Evolutionary conservation across 2,329 filamentous ascomycete species (phyloP).

Genomic region (Mycosphaerella sp.): DNA sequence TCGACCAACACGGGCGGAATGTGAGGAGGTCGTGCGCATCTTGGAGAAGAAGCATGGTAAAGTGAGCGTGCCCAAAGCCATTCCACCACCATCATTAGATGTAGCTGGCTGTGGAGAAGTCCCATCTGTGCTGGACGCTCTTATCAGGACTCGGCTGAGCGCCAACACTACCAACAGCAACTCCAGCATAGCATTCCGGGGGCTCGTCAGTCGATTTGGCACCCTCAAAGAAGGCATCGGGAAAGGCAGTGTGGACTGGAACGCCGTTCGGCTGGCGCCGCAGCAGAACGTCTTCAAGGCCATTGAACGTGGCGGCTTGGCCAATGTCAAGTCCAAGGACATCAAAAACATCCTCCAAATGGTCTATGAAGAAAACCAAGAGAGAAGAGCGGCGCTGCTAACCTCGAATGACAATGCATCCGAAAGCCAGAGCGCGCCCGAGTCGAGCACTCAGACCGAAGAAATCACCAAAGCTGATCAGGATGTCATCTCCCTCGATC

Average conservation of each 20-base stretch:
- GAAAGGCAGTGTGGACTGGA: slow-evolving; percentile 68
- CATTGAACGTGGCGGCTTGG: slow-evolving; percentile 65
- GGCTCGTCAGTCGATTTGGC: slow-evolving; percentile 59
- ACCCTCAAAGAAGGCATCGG: slow-evolving; percentile 56
- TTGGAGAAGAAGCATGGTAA: slow-evolving; percentile 61
- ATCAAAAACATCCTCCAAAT: slow-evolving; percentile 69
- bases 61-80: slow-evolving; percentile 56
- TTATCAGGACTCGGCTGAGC: slow-evolving; percentile 56
- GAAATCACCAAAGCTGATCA: slow-evolving; percentile 54
- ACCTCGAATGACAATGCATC: slow-evolving; percentile 31
- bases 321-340: slow-evolving; percentile 61
- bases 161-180: slow-evolving; percentile 55
- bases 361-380: slow-evolving; percentile 62
- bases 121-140: slow-evolving; percentile 57
- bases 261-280: slow-evolving; percentile 57
- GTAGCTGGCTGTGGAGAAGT: slow-evolving; percentile 65
- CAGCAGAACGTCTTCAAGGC: slow-evolving; percentile 58
- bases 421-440: slow-evolving; percentile 42
- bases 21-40: slow-evolving; percentile 60
- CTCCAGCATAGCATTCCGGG: slow-evolving; percentile 59
- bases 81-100: slow-evolving; percentile 63
- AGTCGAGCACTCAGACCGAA: slow-evolving; percentile 45
- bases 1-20: slow-evolving; percentile 61
- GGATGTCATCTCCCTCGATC: slow-evolving; percentile 58
- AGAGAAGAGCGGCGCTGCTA: slow-evolving; percentile 48